Evolutionary conservation across 1,284 basidiomycete species (phyloP), one percentile per base, ranked within the genome.

Genomic region (Austroboletus niveus): DNA sequence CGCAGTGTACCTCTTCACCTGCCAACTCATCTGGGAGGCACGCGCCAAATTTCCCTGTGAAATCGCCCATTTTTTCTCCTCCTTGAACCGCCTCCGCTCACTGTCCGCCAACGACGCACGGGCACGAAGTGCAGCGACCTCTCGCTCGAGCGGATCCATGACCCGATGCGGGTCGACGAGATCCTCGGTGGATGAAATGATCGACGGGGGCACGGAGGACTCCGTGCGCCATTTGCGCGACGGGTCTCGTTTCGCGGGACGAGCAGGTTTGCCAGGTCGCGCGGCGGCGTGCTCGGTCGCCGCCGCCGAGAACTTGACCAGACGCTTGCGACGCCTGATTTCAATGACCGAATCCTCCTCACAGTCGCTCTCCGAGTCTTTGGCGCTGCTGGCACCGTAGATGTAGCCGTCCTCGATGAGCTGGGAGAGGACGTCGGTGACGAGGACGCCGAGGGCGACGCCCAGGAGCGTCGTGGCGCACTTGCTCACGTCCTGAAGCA

Each of bases 21-120:
- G 85, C 84, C 86, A 89, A 58, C 81, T 82, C 75, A 91, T 81
- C 72, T 92, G 84, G 27, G 77, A 74, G 20, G 87, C 89, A 42
- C 87, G 78, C 12, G 85, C 82, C 41, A 72, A 60, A 64, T 92
- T 89, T 0, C 87, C 87, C 64, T 86, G 81, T 29, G 86, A 85
- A 46, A 84, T 63, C 3, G 89, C 89, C 89, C 89, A 92, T 66
- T 91, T 89, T 61, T 81, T 78, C 69, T 92, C 89, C 69, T 92
- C 89, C 71, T 84, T 87, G 72, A 84, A 89, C 50, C 88, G 76
- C 43, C 89, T 77, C 32, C 87, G 81, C 68, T 92, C 88, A 55
- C 82, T 89, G 58, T 90, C 89, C 22, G 89, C 89, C 51, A 89
- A 70, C 22, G 85, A 85, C 17, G 89, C 89, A 35, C 86, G 79